Base-by-base conservation (phyloP, 495 filamentous ascomycete species). In the Xylaria longipes region DNA sequence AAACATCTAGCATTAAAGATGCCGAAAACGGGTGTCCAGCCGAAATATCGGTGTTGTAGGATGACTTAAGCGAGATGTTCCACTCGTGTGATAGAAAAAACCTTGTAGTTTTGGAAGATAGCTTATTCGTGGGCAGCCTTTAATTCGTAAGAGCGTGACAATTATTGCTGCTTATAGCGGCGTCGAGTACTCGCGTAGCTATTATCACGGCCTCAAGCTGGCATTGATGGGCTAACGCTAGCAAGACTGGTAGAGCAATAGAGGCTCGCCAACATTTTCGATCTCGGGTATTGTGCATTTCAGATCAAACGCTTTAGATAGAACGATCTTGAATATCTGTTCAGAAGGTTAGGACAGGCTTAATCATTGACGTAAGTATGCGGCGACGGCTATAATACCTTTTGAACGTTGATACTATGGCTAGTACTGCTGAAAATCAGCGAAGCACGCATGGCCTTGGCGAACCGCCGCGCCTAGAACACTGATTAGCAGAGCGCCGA, bases 281-380 rank as follows among this genome's bases (percentile, higher is more conserved):
- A 99, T 98, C 81, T 99, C 96, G 12, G 96, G 96, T 78, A 99
- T 98, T 5, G 96, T 99, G 86, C 96, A 99, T 79, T 97, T 97
- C 70, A 99, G 87, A 79, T 99, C 96, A 78, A 99, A 99, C 0
- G 96, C 97, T 82, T 99, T 99, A 70, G 95, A 95, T 39, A 99
- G 88, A 68, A 99, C 96, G 76, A 99, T 99, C 81, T 99, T 99
- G 88, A 99, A 99, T 79, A 99, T 99, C 96, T 99, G 35, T 7
- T 14, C 8, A n/a, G 35, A 14, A 35, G 14, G 46, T 72, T 20
- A 68, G 64, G 56, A 35, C 17, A 20, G n/a, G 5, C 1, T 17
- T 22, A 2, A 6, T 29, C 14, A 58, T 31, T 17, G 14, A 25
- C 45, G 20, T 11, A 58, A 29, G 33, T 39, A 81, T 33, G 77